These are phyloP conservation scores for Saccharomycopsis fodiens DNA, from an alignment of 805 yeast species.

Conservation along the genomic window DNA sequence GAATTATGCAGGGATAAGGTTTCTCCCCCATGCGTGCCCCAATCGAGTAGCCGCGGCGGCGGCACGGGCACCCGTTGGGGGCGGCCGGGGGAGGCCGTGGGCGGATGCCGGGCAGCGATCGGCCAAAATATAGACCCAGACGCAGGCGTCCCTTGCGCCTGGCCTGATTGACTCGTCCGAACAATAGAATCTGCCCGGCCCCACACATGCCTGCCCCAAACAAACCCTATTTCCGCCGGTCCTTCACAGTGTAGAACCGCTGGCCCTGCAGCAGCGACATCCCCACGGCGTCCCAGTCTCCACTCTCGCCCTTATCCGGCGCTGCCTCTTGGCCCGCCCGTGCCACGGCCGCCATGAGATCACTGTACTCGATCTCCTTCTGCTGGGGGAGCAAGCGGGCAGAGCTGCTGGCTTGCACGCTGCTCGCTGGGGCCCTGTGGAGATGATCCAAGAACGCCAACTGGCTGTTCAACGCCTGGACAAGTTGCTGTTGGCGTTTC, in stretches of 20 bases:
- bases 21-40: no score
- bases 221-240: no score
- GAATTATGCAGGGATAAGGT: no score
- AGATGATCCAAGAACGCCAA: conserved; percentile 14
- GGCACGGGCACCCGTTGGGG: no score
- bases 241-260: conserved; percentile 10
- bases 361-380: not conserved
- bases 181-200: no score
- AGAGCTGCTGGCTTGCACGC: not conserved
- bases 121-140: no score
- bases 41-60: no score
- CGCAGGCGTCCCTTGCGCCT: no score
- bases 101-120: no score
- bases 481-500: conserved; percentile 1
- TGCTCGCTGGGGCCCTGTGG: not conserved
- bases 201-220: no score
- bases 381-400: conserved; percentile 1
- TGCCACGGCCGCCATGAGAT: not conserved
- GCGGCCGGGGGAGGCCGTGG: no score
- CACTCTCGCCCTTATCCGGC: not conserved
- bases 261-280: conserved; percentile 10
- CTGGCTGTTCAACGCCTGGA: conserved; percentile 15
- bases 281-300: not conserved
- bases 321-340: not conserved
- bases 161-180: no score